Percentiles rank a stretch among this genome's conserved stretches.
These are phyloP conservation scores for Lactarius hatsudake DNA, from an alignment of 768 basidiomycete genomes.

Conservation along the genomic window DNA sequence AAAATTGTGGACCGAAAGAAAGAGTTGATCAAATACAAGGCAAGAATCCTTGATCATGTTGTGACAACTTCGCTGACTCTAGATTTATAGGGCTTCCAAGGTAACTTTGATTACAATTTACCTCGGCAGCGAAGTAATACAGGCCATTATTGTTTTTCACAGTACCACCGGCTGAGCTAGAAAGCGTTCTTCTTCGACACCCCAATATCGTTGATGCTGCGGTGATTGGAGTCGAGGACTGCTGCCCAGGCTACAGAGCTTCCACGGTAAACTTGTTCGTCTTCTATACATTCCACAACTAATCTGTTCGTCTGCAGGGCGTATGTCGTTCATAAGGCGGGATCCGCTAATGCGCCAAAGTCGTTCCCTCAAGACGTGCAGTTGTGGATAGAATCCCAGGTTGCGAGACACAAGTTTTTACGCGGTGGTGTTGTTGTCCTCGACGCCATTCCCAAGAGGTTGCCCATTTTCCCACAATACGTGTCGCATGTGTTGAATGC, in stretches of 20 bases:
- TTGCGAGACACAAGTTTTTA: slow-evolving; percentile 74
- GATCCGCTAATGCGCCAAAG: slow-evolving; percentile 36
- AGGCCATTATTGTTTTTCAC: slow-evolving; percentile 7
- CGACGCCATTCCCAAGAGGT: slow-evolving; percentile 70
- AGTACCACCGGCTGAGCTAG: slow-evolving; percentile 88
- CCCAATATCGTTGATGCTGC: slow-evolving; percentile 75
- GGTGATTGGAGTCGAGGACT: slow-evolving; percentile 72
- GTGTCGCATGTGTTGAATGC: neutral
- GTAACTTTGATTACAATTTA: slow-evolving; percentile 34
- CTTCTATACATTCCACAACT: neutral
- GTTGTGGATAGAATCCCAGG: slow-evolving; percentile 65
- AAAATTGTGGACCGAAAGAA: slow-evolving; percentile 73
- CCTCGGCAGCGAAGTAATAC: neutral
- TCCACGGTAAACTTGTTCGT: slow-evolving; percentile 50
- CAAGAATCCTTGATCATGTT: slow-evolving; percentile 6
- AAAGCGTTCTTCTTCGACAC: slow-evolving; percentile 70
- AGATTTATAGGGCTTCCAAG: slow-evolving; percentile 65
- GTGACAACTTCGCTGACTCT: neutral
- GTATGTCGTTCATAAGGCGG: slow-evolving; percentile 54
- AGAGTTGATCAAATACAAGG: slow-evolving; percentile 78
- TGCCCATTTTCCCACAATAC: slow-evolving; percentile 12
- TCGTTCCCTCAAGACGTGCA: slow-evolving; percentile 52
- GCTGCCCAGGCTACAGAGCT: slow-evolving; percentile 74
- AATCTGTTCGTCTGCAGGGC: slow-evolving; percentile 41
- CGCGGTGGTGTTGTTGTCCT: slow-evolving; percentile 69